Conservation (phyloP, 2,329 filamentous ascomycete genomes). For the Aspergillus niger region DNA sequence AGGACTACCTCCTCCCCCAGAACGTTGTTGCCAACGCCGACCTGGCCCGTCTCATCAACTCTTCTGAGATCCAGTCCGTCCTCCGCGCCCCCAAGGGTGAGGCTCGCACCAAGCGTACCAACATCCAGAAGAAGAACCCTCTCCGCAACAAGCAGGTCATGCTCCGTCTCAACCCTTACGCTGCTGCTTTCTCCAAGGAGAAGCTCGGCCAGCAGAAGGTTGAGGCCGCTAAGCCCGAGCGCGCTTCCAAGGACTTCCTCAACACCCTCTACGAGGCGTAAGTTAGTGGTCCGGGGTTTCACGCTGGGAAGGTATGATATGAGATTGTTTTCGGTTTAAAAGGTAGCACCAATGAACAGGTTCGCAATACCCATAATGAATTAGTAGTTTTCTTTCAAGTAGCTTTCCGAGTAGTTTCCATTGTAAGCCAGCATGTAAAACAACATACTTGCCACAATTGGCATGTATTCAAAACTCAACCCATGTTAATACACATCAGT, state of each 20-base stretch:
- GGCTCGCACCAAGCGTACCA: conserved; percentile 82
- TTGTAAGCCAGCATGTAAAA: no score
- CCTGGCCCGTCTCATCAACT: conserved; percentile 98
- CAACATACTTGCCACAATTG: no score
- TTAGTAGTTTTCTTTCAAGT: neutral
- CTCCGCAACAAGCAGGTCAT: conserved; percentile 98
- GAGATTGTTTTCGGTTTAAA: conserved; percentile 26
- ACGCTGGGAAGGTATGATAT: conserved; percentile 22
- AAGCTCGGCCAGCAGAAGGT: conserved; percentile 74
- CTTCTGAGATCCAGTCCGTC: conserved; percentile 95
- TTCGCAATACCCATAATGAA: neutral
- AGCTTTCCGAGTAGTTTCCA: neutral
- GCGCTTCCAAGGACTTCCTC: conserved; percentile 56
- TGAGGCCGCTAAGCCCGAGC: conserved; percentile 63
- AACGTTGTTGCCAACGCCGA: conserved; percentile 94
- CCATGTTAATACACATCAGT: no score
- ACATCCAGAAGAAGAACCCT: conserved; percentile 99
- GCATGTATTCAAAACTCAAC: no score
- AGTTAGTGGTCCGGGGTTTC: conserved; percentile 26
- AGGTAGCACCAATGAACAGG: conserved; percentile 27
- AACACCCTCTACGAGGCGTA: conserved; percentile 56
- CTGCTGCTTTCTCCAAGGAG: conserved; percentile 83
- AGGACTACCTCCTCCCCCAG: conserved; percentile 95
- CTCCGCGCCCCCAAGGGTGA: conserved; percentile 89
- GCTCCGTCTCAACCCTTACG: conserved; percentile 98